Conservation (phyloP, 2,329 filamentous ascomycete genomes). For the Curvularia hawaiiensis region DNA sequence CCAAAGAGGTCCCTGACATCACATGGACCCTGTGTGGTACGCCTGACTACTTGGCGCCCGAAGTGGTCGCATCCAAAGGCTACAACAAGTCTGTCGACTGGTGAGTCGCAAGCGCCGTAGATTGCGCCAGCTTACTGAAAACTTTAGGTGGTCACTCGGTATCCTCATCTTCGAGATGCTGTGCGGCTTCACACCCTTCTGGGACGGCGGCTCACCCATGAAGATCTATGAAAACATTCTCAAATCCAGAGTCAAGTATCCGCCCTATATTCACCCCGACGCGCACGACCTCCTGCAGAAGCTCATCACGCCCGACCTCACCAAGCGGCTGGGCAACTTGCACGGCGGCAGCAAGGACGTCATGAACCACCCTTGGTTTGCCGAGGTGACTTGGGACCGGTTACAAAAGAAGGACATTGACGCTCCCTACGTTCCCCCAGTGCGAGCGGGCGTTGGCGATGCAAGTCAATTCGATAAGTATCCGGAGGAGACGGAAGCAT, state of each 20-base stretch:
- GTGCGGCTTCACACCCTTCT: conserved; percentile 98
- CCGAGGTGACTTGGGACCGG: conserved; percentile 97
- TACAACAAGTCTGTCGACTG: conserved; percentile 99
- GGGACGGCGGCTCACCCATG: conserved; percentile 96
- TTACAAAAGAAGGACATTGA: conserved; percentile 96
- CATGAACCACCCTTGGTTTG: conserved; percentile 95
- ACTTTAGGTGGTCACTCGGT: conserved; percentile 88
- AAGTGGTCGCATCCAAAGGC: conserved; percentile 98
- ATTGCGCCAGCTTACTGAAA: conserved; percentile 13
- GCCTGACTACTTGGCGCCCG: conserved; percentile 94
- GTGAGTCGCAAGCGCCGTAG: conserved; percentile 59
- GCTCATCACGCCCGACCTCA: conserved; percentile 92
- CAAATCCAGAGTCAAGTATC: conserved; percentile 94
- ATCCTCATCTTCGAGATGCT: conserved; percentile 99
- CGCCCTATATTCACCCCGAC: conserved; percentile 91
- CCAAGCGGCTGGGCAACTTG: conserved; percentile 92
- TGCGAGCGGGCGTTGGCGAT: conserved; percentile 91
- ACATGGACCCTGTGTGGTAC: conserved; percentile 99
- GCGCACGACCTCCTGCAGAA: conserved; percentile 91
- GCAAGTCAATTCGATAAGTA: conserved; percentile 98
- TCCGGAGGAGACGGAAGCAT: conserved; percentile 93
- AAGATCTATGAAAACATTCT: conserved; percentile 99
- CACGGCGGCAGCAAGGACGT: conserved; percentile 90
- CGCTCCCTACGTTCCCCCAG: conserved; percentile 94
- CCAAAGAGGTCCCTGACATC: conserved; percentile 97